These are phyloP conservation scores for Suaeda aralocaspica DNA, from an alignment of 148 eudicot genomes.

Conservation along the genomic window DNA sequence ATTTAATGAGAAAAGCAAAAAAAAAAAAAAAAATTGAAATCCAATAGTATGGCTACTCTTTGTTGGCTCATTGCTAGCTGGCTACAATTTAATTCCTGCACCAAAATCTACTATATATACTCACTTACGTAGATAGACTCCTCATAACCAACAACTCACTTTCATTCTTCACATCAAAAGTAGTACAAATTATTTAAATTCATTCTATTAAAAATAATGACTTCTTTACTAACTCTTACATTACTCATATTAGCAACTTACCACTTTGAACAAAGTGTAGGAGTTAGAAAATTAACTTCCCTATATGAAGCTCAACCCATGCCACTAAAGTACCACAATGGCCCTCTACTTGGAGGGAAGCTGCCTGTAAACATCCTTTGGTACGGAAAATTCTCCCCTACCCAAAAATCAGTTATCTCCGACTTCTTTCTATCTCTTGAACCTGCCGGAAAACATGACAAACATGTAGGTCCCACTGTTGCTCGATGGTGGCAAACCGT, in stretches of 20 bases:
- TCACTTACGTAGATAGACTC: background rate
- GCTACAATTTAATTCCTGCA: no score
- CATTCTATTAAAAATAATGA: no score
- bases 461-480: background rate
- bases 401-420: slow-evolving; percentile 31
- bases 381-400: slow-evolving; percentile 35
- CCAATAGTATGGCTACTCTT: no score
- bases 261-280: background rate
- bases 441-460: slow-evolving; percentile 12
- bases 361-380: slow-evolving; percentile 34
- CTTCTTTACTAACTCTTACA: background rate
- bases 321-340: slow-evolving; percentile 27
- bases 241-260: background rate
- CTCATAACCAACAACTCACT: background rate
- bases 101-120: slow-evolving; percentile 1
- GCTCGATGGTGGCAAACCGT: slow-evolving; percentile 28
- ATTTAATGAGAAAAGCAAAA: no score
- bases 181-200: no score
- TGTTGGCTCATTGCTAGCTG: background rate
- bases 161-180: background rate
- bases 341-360: slow-evolving; percentile 32
- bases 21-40: no score
- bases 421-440: slow-evolving; percentile 34
- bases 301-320: slow-evolving; percentile 14
- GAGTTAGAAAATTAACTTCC: slow-evolving; percentile 9